Evolutionary conservation across 2,329 filamentous ascomycete species (phyloP).

Genomic region (Diaporthe ampelina): DNA sequence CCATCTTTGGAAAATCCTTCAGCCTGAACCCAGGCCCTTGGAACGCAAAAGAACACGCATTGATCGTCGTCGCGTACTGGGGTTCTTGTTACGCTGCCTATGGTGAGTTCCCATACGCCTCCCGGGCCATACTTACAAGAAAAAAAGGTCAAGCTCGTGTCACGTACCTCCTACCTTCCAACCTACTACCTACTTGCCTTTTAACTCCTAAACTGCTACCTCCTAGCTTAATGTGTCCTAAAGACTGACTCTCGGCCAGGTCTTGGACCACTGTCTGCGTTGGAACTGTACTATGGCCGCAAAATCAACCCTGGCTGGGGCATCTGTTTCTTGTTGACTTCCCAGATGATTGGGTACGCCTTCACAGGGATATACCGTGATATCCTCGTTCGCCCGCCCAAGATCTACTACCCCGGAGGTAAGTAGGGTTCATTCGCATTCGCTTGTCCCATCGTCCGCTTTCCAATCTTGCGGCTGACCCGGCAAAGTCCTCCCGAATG

Average conservation of each 20-base stretch:
- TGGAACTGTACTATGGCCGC: constrained; percentile 49
- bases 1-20: constrained; percentile 48
- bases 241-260: constrained; percentile 48
- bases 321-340: constrained; percentile 48
- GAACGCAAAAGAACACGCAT: constrained; percentile 52
- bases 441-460: no score
- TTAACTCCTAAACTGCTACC: no score
- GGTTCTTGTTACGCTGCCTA: constrained; percentile 41
- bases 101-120: neutral
- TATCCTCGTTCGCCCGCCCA: constrained; percentile 49
- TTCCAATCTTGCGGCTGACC: neutral
- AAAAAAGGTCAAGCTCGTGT: no score
- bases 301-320: constrained; percentile 48
- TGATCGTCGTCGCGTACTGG: constrained; percentile 52
- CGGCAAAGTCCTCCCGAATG: constrained; percentile 46
- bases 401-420: constrained; percentile 49
- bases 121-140: no score
- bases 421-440: neutral
- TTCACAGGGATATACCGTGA: constrained; percentile 49
- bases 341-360: constrained; percentile 51
- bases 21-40: constrained; percentile 51
- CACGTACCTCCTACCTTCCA: no score
- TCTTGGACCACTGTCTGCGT: constrained; percentile 48
- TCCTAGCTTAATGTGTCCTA: neutral
- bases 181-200: no score